A percentile compares a stretch with the other conserved stretches of the same genome.
Evolutionary conservation across 768 basidiomycete genomes (phyloP).

Genomic region (Tephrocybe sp.): DNA sequence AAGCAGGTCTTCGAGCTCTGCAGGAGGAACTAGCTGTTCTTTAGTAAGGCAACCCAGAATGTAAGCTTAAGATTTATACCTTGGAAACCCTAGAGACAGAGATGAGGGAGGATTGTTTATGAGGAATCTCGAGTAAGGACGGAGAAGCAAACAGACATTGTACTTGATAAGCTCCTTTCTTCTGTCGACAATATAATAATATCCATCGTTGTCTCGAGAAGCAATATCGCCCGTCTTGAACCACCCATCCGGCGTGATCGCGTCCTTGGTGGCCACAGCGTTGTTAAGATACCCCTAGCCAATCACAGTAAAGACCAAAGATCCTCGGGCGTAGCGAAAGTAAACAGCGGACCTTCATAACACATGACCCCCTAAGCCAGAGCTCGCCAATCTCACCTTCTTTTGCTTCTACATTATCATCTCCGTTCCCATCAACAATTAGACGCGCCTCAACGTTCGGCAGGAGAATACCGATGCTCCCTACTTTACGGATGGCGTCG

Average conservation of each 20-base stretch:
- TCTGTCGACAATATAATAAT: conserved; percentile 73
- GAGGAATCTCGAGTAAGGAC: not conserved
- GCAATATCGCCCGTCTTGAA: conserved; percentile 90
- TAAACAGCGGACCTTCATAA: conserved; percentile 72
- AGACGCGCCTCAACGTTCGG: conserved; percentile 78
- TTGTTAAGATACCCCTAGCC: conserved; percentile 76
- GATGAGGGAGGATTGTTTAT: not conserved
- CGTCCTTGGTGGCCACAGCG: conserved; percentile 60
- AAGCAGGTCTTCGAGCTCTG: conserved; percentile 79
- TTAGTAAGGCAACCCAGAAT: not conserved
- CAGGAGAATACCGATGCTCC: conserved; percentile 67
- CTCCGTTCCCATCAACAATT: conserved; percentile 60
- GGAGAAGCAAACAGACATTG: conserved; percentile 39
- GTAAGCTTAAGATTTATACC: conserved; percentile 34
- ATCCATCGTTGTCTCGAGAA: conserved; percentile 64
- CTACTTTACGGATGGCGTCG: conserved; percentile 49
- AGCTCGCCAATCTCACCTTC: conserved; percentile 72
- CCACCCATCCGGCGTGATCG: conserved; percentile 77
- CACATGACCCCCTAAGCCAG: conserved; percentile 74
- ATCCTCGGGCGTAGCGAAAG: not conserved
- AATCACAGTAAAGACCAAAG: not conserved
- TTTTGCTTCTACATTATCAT: conserved; percentile 44
- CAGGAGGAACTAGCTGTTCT: conserved; percentile 72
- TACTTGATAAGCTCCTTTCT: conserved; percentile 78
- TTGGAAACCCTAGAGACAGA: conserved; percentile 63